Percentiles rank a stretch among this genome's conserved stretches.
Evolutionary conservation across 1,284 basidiomycete species (phyloP).

Genomic region (Heterobasidion irregulare): DNA sequence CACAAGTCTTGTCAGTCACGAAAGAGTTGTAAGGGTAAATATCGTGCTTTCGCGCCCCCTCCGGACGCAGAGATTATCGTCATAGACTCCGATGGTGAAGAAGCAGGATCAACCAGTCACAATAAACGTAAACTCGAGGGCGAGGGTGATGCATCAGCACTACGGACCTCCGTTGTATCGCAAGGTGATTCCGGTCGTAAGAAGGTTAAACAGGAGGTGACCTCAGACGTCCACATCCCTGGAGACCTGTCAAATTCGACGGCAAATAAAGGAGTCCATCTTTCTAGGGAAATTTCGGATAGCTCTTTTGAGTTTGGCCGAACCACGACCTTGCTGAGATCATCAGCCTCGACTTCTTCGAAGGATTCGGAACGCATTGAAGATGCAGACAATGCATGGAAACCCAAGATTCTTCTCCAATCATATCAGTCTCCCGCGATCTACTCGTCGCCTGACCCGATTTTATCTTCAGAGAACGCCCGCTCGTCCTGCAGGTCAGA

Average conservation of each 20-base stretch:
- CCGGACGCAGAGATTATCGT: slow-evolving; percentile 7
- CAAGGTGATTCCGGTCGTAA: not conserved
- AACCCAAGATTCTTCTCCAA: not conserved
- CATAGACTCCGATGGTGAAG: slow-evolving; percentile 10
- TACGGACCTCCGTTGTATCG: not conserved
- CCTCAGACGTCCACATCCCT: not conserved
- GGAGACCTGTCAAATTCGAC: not conserved
- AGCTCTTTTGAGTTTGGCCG: not conserved
- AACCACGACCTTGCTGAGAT: not conserved
- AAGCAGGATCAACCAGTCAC: not conserved
- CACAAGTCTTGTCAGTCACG: too few relatives aligned
- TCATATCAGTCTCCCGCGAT: not conserved
- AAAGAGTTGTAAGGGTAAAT: not conserved
- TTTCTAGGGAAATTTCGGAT: not conserved
- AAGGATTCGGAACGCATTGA: not conserved
- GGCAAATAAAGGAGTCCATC: not conserved
- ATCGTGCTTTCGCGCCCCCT: not conserved
- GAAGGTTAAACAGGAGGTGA: slow-evolving; percentile 1
- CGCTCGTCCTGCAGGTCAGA: not conserved
- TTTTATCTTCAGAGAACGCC: not conserved
- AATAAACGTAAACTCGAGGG: slow-evolving; percentile 6
- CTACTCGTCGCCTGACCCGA: not conserved
- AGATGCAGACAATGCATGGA: too few relatives aligned
- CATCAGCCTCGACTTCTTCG: not conserved
- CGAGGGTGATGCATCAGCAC: slow-evolving; percentile 7